Evolutionary conservation across 352 stramenopile species (phyloP).

Genomic region (Phytopythium vexans): DNA sequence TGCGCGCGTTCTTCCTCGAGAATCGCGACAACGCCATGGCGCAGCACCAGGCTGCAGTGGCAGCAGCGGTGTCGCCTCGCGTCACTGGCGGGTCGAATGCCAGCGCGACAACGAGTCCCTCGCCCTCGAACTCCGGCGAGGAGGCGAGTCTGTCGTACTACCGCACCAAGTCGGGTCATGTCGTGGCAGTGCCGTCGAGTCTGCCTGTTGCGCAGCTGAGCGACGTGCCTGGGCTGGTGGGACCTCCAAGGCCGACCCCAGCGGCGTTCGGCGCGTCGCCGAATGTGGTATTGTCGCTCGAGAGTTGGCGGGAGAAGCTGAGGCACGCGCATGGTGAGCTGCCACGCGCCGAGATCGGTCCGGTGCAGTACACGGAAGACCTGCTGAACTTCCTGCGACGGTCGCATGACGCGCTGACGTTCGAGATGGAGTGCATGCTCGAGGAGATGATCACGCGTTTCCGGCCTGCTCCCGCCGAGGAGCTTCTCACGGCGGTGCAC

Average conservation of each 20-base stretch:
- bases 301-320: slow-evolving; percentile 69
- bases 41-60: slow-evolving; percentile 27
- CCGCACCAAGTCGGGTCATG: slow-evolving; percentile 74
- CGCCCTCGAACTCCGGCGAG: no score
- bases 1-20: slow-evolving; percentile 97
- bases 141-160: slow-evolving; percentile 38
- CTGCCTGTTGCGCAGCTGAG: slow-evolving; percentile 59
- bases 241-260: slow-evolving; percentile 52
- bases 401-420: slow-evolving; percentile 84
- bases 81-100: slow-evolving; percentile 11
- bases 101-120: not conserved
- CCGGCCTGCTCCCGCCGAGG: slow-evolving; percentile 95
- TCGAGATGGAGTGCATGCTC: slow-evolving; percentile 97
- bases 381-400: slow-evolving; percentile 95
- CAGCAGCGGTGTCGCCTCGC: slow-evolving; percentile 12
- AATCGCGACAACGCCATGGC: slow-evolving; percentile 90
- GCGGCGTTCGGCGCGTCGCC: slow-evolving; percentile 66
- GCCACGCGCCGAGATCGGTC: slow-evolving; percentile 68
- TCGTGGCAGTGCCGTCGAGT: slow-evolving; percentile 64
- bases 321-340: slow-evolving; percentile 29
- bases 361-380: slow-evolving; percentile 89
- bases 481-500: slow-evolving; percentile 95
- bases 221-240: slow-evolving; percentile 73
- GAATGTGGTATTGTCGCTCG: slow-evolving; percentile 60
- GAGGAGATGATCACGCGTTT: slow-evolving; percentile 99